phyloP scores from a whole-genome alignment of 768 basidiomycete species.

The Ephemerocybe angulata region DNA sequence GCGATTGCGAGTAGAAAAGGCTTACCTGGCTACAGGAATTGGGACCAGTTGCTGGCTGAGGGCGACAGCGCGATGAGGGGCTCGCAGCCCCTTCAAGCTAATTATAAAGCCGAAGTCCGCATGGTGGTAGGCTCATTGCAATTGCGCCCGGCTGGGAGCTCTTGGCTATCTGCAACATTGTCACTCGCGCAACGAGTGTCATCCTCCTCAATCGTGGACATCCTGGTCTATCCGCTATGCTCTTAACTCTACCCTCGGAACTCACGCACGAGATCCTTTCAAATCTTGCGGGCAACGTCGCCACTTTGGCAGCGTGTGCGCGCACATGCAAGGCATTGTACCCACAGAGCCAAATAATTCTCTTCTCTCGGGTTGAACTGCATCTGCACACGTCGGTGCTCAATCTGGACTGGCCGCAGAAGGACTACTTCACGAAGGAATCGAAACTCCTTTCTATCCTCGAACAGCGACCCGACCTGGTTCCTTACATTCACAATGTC shows the following conservation, averaged over 20 bases:
- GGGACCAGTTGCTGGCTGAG: too few species aligned
- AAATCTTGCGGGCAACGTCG: slow-evolving; percentile 1
- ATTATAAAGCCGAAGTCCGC: too few species aligned
- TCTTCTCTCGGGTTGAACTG: background rate
- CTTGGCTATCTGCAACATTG: too few species aligned
- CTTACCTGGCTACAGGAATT: too few species aligned
- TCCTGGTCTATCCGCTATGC: background rate
- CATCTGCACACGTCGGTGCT: background rate
- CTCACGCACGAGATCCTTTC: slow-evolving; percentile 6
- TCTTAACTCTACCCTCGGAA: background rate
- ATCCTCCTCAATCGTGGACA: background rate
- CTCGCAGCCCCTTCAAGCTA: too few species aligned
- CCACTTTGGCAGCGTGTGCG: background rate
- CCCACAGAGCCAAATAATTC: background rate
- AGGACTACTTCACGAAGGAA: background rate
- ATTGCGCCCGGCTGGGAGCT: too few species aligned
- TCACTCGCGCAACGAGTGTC: too few species aligned
- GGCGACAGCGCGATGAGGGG: too few species aligned
- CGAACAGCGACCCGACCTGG: background rate
- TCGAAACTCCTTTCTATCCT: background rate
- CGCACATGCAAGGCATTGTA: background rate
- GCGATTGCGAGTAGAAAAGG: too few species aligned
- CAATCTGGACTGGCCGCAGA: background rate
- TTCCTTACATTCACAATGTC: background rate
- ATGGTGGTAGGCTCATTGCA: too few species aligned